Evolutionary conservation across 306 rosid species (phyloP).

Genomic region (Prunus persica): DNA sequence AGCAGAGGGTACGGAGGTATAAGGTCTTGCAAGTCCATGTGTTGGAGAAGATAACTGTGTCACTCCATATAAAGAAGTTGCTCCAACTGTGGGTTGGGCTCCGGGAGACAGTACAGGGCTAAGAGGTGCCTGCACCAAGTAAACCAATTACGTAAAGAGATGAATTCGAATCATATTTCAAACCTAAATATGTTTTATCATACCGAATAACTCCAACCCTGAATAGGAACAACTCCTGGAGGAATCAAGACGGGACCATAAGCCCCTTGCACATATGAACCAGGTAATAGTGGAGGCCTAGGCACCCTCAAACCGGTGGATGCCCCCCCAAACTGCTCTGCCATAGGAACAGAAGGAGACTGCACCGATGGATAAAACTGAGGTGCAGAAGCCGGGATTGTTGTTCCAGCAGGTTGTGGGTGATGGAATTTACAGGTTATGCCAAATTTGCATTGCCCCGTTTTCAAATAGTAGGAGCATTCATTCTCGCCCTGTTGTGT

Average conservation of each 20-base stretch:
- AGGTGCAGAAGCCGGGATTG: constrained; percentile 75
- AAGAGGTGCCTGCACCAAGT: constrained; percentile 68
- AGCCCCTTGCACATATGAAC: constrained; percentile 84
- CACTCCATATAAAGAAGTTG: constrained; percentile 72
- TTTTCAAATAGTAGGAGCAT: constrained; percentile 98
- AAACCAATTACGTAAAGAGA: constrained; percentile 17
- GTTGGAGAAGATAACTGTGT: constrained; percentile 68
- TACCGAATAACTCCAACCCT: constrained; percentile 86
- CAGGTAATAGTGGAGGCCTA: constrained; percentile 69
- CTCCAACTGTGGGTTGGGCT: constrained; percentile 71
- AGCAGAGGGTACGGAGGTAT: constrained; percentile 50
- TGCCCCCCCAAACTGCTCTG: constrained; percentile 71
- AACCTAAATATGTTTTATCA: constrained; percentile 20
- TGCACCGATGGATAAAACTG: constrained; percentile 93
- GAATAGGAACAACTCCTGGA: constrained; percentile 72
- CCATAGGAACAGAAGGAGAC: constrained; percentile 68
- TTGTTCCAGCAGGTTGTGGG: constrained; percentile 73
- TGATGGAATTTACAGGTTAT: constrained; percentile 91
- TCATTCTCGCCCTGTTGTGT: constrained; percentile 76
- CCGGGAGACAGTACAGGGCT: constrained; percentile 80
- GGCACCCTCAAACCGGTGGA: constrained; percentile 75
- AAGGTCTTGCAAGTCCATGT: constrained; percentile 65
- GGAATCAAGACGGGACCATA: constrained; percentile 79
- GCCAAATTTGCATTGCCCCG: constrained; percentile 98
- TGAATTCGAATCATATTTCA: constrained; percentile 1